Evolutionary conservation across 1,284 basidiomycete species (phyloP), one percentile per base, ranked within the genome.

Genomic region (Meripilus lineatus): DNA sequence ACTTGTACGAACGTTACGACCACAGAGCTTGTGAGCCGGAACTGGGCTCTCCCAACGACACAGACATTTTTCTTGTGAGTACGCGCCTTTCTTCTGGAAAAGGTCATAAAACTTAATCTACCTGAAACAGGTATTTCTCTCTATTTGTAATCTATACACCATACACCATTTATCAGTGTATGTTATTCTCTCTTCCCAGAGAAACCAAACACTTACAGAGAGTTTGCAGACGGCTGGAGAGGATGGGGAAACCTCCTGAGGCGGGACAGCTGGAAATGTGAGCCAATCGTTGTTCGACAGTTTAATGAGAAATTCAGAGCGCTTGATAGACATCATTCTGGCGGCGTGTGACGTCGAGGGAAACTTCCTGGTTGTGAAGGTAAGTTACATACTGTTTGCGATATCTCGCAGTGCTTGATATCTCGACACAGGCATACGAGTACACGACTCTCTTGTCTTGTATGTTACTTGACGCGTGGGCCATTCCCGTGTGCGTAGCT

Each of bases 391-490:
- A 30, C 28, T 30, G n/a, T 15, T n/a, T 32, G 18, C 32, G 3
- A 28, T 5, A 24, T 32, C n/a, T 14, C 38, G 30, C 42, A 33
- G 23, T 47, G 40, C 33, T n/a, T n/a, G n/a, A n/a, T 14, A 14
- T 8, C 45, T 15, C 15, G 33, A 13, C 23, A 4, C 40, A 81
- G 76, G 89, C 90, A 8, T 93, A 89, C 61, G 74, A 87, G 64
- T 92, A 89, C 68, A 93, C 90, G 32, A 87, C 88, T 48, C 66
- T 93, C 1, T 67, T 93, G 30, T 91, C 89, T 1, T 89, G 86
- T 63, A 89, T 90, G 85, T 74, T 93, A 13, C 79, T 93, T 42
- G 86, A 91, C 58, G 84, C 89, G 39, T 90, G 87, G 89, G 89
- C 89, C 1, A 92, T 89, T 54, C 90, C 90, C 15, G 77, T 87